Base-by-base conservation (phyloP, 345 rosid genomes). In the Arabidopsis thaliana region DNA sequence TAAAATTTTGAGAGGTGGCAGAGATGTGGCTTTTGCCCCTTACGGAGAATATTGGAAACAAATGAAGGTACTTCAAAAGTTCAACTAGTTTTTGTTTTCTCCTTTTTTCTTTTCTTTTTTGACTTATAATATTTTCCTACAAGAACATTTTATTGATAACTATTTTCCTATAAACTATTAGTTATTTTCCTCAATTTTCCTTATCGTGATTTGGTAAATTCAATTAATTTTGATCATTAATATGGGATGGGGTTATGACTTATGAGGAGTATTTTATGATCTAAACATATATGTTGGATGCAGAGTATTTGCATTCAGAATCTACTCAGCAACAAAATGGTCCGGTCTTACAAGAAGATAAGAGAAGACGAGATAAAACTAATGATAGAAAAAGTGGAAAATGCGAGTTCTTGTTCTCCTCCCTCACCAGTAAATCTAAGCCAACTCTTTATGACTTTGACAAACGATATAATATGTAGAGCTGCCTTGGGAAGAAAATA, bases 41-140 rank as follows among this genome's bases (percentile, higher is more conserved):
- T 85, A 87, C 11, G 87, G 89, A 10, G 89, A 89, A 62, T 85
- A 87, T 53, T 87, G 95, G 95, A 80, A 87, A 60, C 86, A 86
- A 45, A 72, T 85, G 58, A 87, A 79, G 71, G 71, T 67, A 65
- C 0, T 28, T 46, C 20, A 0, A 40, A 60, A 20, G 8, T 37
- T 7, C 40, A 56, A 14, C 10, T n/a, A n/a, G 4, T 53, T 56
- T 13, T 0, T 10, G 3, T 11, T 11, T 41, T 41, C 13, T 38
- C 20, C 20, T 1, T 34, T 1, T 6, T 34, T 34, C 38, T 6
- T 34, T 34, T 6, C 2, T 16, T 16, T 16, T 16, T 16, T 16
- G 20, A 16, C 20, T 16, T 16, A 8, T 7, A 6, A 34, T 34
- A 6, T 1, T 6, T 51, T 11, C 33, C 33, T 10, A 10, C 7